These are phyloP conservation scores for Cyphellophora attinorum DNA, from an alignment of 2,329 filamentous ascomycete species.

Conservation along the genomic window DNA sequence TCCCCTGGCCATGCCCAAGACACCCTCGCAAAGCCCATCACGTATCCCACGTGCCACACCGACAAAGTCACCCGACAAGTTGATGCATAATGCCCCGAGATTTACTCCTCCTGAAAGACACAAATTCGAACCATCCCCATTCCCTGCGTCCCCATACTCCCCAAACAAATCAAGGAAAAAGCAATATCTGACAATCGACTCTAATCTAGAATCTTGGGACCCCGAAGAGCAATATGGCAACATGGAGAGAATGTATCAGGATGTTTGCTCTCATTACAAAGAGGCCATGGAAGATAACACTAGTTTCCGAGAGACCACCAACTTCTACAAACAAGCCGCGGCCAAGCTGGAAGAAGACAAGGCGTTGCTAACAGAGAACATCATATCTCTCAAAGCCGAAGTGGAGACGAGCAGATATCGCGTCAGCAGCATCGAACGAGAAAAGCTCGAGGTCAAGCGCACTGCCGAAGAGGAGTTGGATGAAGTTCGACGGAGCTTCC, in stretches of 20 bases:
- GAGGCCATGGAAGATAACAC: constrained; percentile 58
- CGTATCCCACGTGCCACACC: constrained; percentile 2
- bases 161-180: constrained; percentile 32
- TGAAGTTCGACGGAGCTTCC: constrained; percentile 43
- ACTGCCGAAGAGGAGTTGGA: constrained; percentile 43
- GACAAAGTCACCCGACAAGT: neutral
- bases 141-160: constrained; percentile 22
- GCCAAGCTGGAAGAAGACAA: constrained; percentile 47
- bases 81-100: neutral
- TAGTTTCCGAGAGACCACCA: constrained; percentile 63
- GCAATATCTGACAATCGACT: constrained; percentile 59
- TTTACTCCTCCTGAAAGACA: constrained; percentile 29
- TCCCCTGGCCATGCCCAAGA: no score
- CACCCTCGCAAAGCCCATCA: constrained; percentile 5
- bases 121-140: constrained; percentile 20
- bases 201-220: constrained; percentile 72
- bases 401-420: constrained; percentile 52
- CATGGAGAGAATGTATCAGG: constrained; percentile 65
- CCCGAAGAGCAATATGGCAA: constrained; percentile 65
- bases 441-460: constrained; percentile 43
- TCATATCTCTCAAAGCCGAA: constrained; percentile 54
- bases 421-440: constrained; percentile 37
- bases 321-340: constrained; percentile 62
- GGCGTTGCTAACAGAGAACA: constrained; percentile 40
- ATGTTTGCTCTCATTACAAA: constrained; percentile 63